Base-by-base conservation (phyloP, 1,139 yeast genomes). In the Saccharomyces pastorianus region DNA sequence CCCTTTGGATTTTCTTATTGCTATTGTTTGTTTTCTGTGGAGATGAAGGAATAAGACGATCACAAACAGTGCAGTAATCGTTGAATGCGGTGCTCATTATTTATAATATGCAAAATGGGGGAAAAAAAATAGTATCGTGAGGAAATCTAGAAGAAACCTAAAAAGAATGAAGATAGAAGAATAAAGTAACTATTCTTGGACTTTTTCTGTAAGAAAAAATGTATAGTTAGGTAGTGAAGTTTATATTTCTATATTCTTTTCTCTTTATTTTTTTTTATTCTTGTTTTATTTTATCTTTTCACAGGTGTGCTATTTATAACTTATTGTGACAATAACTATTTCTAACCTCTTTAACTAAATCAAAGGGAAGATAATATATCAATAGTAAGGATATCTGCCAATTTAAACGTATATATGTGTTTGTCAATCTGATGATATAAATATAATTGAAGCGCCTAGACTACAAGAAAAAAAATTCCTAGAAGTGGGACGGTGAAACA, bases 61-160 rank as follows among this genome's bases (percentile, higher is more conserved):
- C 86, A 68, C 87, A 82, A 52, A 80, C 79, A 52, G 82, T 75
- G 68, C 87, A 82, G 71, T 79, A 82, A 68, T 82, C 84, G 70
- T 82, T 79, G 67, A 82, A 82, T 47, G 84, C 84, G 46, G 76
- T 69, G 77, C 74, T 73, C 14, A 28, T 49, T 13, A 13, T 20
- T 17, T 31, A 32, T 32, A 11, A 13, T 32, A 32, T 32, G 38
- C 38, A 20, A 31, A n/a, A 31, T 6, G 32, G 32, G 8, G 38
- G n/a, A 31, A 32, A 32, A n/a, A 31, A n/a, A 31, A 31, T 20
- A 20, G 23, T 20, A 20, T 20, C 23, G 23, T 20, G 23, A 20
- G 23, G 23, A 20, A 2, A 20, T 20, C 23, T 20, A 20, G 23
- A 3, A 20, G 23, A 20, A 8, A 32, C 38, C 38, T 32, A 13